A percentile compares a stretch with the other conserved stretches of the same genome.
Conservation (phyloP, 176 grass and related monocot species). For the Secale cereale region DNA sequence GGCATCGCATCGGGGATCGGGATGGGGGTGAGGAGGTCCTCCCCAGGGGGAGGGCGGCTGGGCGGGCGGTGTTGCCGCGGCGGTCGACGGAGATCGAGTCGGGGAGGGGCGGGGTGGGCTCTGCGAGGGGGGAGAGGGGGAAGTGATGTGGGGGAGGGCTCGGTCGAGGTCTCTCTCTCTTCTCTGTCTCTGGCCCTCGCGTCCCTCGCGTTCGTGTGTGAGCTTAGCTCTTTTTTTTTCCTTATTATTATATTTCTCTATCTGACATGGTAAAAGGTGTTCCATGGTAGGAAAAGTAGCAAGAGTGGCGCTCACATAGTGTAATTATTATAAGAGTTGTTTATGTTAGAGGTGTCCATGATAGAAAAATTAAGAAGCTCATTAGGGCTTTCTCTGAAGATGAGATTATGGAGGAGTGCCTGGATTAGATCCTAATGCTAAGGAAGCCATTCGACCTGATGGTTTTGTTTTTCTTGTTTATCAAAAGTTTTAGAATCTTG, state of each 20-base stretch:
- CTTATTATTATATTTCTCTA: neutral
- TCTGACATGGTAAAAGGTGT: neutral
- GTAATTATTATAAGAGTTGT: neutral
- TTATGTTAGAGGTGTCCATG: neutral
- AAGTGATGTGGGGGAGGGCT: constrained; percentile 30
- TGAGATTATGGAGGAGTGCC: neutral
- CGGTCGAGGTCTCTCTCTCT: constrained; percentile 19
- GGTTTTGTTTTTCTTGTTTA: neutral
- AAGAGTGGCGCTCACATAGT: neutral
- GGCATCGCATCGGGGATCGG: constrained; percentile 42
- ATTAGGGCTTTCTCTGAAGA: neutral
- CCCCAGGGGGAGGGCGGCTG: neutral
- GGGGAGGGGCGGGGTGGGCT: neutral
- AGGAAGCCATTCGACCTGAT: neutral
- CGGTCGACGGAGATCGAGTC: constrained; percentile 46
- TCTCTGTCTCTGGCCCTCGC: neutral
- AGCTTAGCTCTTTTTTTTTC: neutral
- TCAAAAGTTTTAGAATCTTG: neutral
- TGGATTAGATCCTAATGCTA: no score
- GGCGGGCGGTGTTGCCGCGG: neutral
- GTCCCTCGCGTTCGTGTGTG: neutral
- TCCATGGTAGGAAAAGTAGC: neutral
- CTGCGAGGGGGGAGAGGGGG: neutral
- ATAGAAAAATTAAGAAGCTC: neutral
- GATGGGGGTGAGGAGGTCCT: neutral